Percentiles rank a stretch among this genome's conserved stretches.
Conservation (phyloP, 495 filamentous ascomycete species). For the Daldinia grandis region DNA sequence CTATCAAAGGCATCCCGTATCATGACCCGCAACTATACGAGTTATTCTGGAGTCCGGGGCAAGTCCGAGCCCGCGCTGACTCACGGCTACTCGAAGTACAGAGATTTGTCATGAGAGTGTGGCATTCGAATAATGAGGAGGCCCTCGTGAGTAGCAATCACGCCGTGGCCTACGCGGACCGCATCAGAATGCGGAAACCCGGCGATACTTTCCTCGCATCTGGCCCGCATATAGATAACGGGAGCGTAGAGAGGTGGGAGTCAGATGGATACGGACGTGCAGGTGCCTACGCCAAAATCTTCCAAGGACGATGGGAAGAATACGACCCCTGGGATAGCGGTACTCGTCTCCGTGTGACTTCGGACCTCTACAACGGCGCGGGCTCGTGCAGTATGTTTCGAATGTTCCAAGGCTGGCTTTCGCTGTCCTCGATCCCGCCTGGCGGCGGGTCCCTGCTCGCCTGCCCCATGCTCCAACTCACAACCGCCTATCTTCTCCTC, state of each 20-base stretch:
- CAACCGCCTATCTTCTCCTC: slow-evolving; percentile 85
- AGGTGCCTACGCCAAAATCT: slow-evolving; percentile 73
- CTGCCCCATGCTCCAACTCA: slow-evolving; percentile 76
- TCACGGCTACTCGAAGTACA: slow-evolving; percentile 76
- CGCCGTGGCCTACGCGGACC: slow-evolving; percentile 80
- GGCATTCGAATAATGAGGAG: slow-evolving; percentile 73
- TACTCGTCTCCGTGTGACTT: slow-evolving; percentile 70
- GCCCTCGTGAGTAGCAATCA: slow-evolving; percentile 66
- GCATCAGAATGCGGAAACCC: slow-evolving; percentile 71
- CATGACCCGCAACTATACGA: slow-evolving; percentile 73
- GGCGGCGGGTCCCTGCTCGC: slow-evolving; percentile 76
- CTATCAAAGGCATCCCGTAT: slow-evolving; percentile 48
- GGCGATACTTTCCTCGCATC: slow-evolving; percentile 75
- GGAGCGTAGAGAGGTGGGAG: slow-evolving; percentile 89
- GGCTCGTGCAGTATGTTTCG: slow-evolving; percentile 86
- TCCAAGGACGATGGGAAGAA: slow-evolving; percentile 78
- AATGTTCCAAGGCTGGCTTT: slow-evolving; percentile 87
- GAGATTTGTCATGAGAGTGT: slow-evolving; percentile 76
- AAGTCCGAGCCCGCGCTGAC: slow-evolving; percentile 77
- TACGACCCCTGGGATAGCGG: slow-evolving; percentile 85
- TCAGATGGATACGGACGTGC: slow-evolving; percentile 76
- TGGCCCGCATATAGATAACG: slow-evolving; percentile 79
- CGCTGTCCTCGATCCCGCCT: slow-evolving; percentile 71
- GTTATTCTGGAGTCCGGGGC: slow-evolving; percentile 82
- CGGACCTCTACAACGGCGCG: slow-evolving; percentile 83